A percentile compares a stretch with the other conserved stretches of the same genome.
phyloP scores from a whole-genome alignment of 192 early-diverging fungal genomes.

The Backusella morwellensis region DNA sequence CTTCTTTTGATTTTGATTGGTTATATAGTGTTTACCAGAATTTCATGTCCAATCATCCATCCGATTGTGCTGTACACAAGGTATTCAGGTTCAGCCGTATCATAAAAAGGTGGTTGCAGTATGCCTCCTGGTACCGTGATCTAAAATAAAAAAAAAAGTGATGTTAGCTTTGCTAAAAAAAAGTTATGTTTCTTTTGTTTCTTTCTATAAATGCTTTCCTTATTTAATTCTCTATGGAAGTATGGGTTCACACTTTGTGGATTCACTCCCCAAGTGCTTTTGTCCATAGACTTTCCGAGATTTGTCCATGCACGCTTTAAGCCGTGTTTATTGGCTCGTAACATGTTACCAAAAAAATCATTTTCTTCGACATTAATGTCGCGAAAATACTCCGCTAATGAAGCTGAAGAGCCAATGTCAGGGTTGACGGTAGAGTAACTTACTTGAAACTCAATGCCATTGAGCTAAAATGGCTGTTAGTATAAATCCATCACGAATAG shows the following conservation, averaged over 20 bases:
- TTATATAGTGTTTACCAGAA: conserved; percentile 43
- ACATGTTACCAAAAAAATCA: conserved; percentile 8
- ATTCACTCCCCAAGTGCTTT: conserved; percentile 49
- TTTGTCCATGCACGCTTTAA: background rate
- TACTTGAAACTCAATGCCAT: conserved; percentile 10
- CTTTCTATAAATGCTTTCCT: conserved; percentile 37
- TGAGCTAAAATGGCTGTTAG: background rate
- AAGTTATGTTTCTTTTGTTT: background rate
- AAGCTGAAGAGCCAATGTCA: background rate
- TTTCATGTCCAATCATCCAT: conserved; percentile 70
- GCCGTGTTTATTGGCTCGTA: conserved; percentile 28
- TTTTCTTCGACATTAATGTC: background rate
- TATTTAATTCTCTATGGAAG: conserved; percentile 44
- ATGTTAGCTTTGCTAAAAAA: background rate
- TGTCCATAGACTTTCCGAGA: conserved; percentile 23
- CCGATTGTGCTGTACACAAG: conserved; percentile 70
- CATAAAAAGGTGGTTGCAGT: conserved; percentile 65
- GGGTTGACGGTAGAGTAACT: conserved; percentile 1
- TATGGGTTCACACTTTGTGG: conserved; percentile 53
- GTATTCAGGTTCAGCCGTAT: conserved; percentile 47
- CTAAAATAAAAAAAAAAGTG: background rate
- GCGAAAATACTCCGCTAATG: conserved; percentile 13
- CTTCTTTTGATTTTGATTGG: background rate
- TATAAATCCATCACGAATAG: background rate
- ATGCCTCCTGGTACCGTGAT: conserved; percentile 48